Evolutionary conservation across 2,329 filamentous ascomycete species (phyloP).

Genomic region (Pyricularia pennisetigena): DNA sequence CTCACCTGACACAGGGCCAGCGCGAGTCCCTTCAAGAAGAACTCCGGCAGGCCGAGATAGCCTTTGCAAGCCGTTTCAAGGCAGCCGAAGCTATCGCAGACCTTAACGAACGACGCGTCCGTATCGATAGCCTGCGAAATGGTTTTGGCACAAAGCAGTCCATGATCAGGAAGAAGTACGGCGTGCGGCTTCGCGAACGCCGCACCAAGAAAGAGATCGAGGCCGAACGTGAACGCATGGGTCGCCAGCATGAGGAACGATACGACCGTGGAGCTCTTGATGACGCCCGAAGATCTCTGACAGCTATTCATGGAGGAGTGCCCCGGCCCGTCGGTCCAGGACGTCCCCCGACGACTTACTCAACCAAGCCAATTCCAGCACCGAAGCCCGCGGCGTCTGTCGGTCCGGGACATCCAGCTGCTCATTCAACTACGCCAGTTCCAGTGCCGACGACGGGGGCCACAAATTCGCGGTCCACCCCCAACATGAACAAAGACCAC

Average conservation of each 20-base stretch:
- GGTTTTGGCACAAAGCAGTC: constrained; percentile 46
- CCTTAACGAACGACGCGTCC: constrained; percentile 17
- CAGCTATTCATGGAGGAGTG: constrained; percentile 9
- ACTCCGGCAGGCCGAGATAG: constrained; percentile 23
- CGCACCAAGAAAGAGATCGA: constrained; percentile 36
- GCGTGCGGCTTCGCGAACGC: constrained; percentile 41
- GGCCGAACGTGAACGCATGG: constrained; percentile 29
- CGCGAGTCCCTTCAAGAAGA: constrained; percentile 23
- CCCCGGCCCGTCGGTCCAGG: constrained; percentile 12
- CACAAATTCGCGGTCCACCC: not conserved
- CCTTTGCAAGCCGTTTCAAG: constrained; percentile 30
- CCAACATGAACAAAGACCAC: not conserved
- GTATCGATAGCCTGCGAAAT: constrained; percentile 35
- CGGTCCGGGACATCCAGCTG: constrained; percentile 6
- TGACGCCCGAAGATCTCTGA: not conserved
- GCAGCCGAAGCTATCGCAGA: constrained; percentile 28
- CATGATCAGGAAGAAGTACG: constrained; percentile 46
- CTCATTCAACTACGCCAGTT: no score
- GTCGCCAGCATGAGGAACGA: constrained; percentile 8
- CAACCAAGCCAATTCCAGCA: no score
- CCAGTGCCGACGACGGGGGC: not conserved
- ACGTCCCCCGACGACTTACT: not conserved
- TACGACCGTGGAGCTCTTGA: constrained; percentile 1
- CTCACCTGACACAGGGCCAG: constrained; percentile 26
- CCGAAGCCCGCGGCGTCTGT: constrained; percentile 8